These are phyloP conservation scores for Amanita molliuscula DNA, from an alignment of 768 basidiomycete species.

Conservation along the genomic window DNA sequence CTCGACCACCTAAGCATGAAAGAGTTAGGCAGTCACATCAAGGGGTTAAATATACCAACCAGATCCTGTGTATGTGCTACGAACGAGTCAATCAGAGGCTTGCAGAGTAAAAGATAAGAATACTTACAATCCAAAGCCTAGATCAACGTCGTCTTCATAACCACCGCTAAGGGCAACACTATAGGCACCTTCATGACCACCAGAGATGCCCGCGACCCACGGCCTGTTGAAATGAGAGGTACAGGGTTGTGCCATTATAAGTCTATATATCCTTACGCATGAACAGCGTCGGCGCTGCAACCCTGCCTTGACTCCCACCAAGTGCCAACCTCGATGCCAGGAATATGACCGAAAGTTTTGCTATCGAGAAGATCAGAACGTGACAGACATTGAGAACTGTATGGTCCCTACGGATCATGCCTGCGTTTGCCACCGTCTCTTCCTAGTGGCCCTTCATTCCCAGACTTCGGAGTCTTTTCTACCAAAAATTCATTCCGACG, in stretches of 20 bases:
- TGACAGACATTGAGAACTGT: not conserved
- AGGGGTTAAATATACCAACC: conserved; percentile 26
- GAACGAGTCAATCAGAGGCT: not conserved
- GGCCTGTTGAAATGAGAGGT: conserved; percentile 35
- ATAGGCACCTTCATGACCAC: conserved; percentile 58
- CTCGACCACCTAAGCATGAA: conserved; percentile 57
- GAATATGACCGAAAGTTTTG: conserved; percentile 74
- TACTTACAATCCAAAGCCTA: conserved; percentile 75
- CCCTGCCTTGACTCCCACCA: conserved; percentile 71
- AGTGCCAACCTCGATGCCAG: conserved; percentile 66
- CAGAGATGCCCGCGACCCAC: conserved; percentile 75
- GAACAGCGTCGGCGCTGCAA: conserved; percentile 72
- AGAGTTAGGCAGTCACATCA: not conserved
- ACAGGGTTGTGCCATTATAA: not conserved
- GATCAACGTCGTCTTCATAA: conserved; percentile 78
- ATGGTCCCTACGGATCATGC: conserved; percentile 41
- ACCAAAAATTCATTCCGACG: conserved; percentile 26
- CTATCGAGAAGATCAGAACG: conserved; percentile 22
- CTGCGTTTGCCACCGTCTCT: conserved; percentile 23
- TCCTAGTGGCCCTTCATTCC: conserved; percentile 26
- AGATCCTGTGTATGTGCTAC: conserved; percentile 73
- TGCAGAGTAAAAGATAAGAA: not conserved
- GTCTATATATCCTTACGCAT: conserved; percentile 52
- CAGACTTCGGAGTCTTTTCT: conserved; percentile 22
- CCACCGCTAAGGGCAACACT: conserved; percentile 86